Evolutionary conservation across 2,329 filamentous ascomycete genomes (phyloP).

Genomic region (Escovopsis sp.): DNA sequence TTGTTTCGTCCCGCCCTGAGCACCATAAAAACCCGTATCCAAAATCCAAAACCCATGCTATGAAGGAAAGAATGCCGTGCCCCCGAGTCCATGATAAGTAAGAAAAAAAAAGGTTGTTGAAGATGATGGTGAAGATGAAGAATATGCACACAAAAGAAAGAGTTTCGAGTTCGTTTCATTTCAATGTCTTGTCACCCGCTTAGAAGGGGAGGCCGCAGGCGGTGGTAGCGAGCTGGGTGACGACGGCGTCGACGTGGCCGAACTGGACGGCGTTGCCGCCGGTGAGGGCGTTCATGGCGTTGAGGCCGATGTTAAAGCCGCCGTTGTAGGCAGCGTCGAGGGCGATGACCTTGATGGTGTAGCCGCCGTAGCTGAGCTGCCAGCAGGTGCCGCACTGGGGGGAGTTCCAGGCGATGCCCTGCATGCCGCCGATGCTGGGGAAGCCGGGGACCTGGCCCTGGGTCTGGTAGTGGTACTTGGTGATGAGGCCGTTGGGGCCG

Average conservation of each 20-base stretch:
- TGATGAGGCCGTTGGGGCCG: slow-evolving; percentile 50
- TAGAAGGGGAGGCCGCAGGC: slow-evolving; percentile 26
- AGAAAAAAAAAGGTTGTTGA: no score
- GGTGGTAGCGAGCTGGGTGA: slow-evolving; percentile 26
- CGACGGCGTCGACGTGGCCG: slow-evolving; percentile 37
- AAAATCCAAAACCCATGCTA: no score
- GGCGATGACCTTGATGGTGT: slow-evolving; percentile 38
- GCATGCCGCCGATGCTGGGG: slow-evolving; percentile 40
- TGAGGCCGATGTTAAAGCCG: slow-evolving; percentile 41
- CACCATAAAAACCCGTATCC: no score
- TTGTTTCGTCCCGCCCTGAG: no score
- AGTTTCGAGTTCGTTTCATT: no score
- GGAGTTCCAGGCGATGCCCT: slow-evolving; percentile 41
- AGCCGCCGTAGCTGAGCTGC: slow-evolving; percentile 35
- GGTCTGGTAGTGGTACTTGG: slow-evolving; percentile 42
- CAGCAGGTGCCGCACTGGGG: slow-evolving; percentile 45
- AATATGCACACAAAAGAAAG: no score
- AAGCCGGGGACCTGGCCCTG: slow-evolving; percentile 36
- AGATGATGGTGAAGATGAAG: no score
- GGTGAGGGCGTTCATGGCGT: slow-evolving; percentile 41
- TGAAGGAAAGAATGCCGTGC: no score
- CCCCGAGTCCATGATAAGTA: no score
- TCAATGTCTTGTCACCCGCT: no score
- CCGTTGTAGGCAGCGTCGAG: slow-evolving; percentile 34
- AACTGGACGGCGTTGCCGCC: slow-evolving; percentile 32